phyloP scores from a whole-genome alignment of 352 stramenopile species.

The Phytophthora lateralis region DNA sequence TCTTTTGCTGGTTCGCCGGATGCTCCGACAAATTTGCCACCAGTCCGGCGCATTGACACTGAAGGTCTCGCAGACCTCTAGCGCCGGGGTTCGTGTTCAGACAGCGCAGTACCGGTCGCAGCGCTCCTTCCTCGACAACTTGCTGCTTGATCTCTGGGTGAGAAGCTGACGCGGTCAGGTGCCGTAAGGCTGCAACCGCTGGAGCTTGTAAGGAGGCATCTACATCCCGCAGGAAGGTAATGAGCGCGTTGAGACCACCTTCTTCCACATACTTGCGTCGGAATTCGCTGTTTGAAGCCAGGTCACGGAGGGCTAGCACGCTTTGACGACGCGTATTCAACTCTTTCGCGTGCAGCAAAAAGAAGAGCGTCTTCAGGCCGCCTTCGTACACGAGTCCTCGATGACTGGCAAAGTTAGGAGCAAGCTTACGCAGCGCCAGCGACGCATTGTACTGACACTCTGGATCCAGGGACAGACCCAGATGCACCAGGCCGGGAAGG shows the following conservation, averaged over 20 bases:
- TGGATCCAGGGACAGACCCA: slow-evolving; percentile 89
- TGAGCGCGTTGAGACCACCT: slow-evolving; percentile 85
- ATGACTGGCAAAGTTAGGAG: slow-evolving; percentile 92
- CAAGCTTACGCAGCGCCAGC: slow-evolving; percentile 94
- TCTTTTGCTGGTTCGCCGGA: slow-evolving; percentile 87
- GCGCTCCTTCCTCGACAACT: slow-evolving; percentile 80
- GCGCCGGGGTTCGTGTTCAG: slow-evolving; percentile 65
- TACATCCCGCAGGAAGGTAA: slow-evolving; percentile 88
- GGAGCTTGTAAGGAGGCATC: slow-evolving; percentile 91
- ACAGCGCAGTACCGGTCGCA: slow-evolving; percentile 89
- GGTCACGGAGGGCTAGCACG: slow-evolving; percentile 88
- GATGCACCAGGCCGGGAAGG: slow-evolving; percentile 88
- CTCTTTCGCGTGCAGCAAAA: slow-evolving; percentile 91
- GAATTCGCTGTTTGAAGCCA: slow-evolving; percentile 90
- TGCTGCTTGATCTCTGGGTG: slow-evolving; percentile 87
- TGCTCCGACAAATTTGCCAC: slow-evolving; percentile 95
- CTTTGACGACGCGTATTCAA: slow-evolving; percentile 93
- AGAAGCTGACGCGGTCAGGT: slow-evolving; percentile 76
- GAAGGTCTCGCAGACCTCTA: slow-evolving; percentile 88
- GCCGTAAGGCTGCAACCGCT: slow-evolving; percentile 89
- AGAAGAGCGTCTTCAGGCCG: slow-evolving; percentile 92
- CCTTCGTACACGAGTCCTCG: slow-evolving; percentile 84
- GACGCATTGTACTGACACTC: slow-evolving; percentile 96
- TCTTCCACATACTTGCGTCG: slow-evolving; percentile 88
- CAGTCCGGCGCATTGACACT: slow-evolving; percentile 93